Conservation (phyloP, 2,329 filamentous ascomycete species). For the Pseudocercospora macadamiae region DNA sequence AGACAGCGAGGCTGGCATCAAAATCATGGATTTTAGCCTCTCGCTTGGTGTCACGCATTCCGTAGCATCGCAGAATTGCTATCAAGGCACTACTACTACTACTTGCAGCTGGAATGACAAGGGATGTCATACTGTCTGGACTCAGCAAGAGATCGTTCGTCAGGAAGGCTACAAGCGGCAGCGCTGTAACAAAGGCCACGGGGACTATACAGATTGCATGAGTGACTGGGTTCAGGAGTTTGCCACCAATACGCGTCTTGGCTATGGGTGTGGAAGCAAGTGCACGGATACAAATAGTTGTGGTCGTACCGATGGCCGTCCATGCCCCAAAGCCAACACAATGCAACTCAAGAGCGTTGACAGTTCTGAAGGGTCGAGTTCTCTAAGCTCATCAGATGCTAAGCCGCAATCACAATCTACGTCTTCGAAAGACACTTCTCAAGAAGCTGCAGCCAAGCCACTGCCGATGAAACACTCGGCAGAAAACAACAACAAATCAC, state of each 20-base stretch:
- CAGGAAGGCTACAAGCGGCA: neutral
- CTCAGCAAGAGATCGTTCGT: neutral
- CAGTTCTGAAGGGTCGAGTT: too few species aligned
- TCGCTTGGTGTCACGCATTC: neutral
- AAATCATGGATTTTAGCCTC: neutral
- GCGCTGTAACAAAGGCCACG: neutral
- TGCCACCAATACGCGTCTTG: neutral
- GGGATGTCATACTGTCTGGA: neutral
- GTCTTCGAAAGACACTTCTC: too few species aligned
- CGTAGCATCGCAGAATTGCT: neutral
- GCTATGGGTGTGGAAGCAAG: neutral
- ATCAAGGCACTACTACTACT: neutral
- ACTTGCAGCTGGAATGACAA: neutral
- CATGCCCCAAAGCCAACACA: neutral
- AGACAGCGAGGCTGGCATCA: neutral
- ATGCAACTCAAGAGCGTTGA: neutral
- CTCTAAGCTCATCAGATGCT: too few species aligned
- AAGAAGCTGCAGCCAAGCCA: too few species aligned
- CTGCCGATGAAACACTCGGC: too few species aligned
- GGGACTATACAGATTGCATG: neutral
- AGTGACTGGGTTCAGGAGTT: neutral
- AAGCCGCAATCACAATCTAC: too few species aligned
- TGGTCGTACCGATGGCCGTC: neutral
- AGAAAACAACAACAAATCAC: too few species aligned
- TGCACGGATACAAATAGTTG: neutral